These are phyloP conservation scores for Puccinia novopanici DNA, from an alignment of 1,284 basidiomycete genomes.

Conservation along the genomic window DNA sequence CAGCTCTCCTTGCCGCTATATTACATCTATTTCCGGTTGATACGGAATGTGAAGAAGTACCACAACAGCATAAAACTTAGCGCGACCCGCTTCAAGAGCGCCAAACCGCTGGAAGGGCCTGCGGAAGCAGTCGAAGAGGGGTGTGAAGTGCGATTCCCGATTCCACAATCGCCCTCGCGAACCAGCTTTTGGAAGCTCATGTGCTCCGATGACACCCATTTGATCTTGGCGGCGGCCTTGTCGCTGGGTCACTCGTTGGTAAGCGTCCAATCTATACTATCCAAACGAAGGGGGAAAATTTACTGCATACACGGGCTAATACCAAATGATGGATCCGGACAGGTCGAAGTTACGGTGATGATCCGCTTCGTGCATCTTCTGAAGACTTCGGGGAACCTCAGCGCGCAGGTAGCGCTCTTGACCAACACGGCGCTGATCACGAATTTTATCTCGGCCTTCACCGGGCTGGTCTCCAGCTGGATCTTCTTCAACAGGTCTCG, in stretches of 20 bases:
- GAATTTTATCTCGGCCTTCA: background rate
- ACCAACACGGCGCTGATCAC: background rate
- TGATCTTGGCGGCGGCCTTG: conserved; percentile 4
- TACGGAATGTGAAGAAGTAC: background rate
- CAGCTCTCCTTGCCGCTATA: conserved; percentile 12
- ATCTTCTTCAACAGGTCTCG: conserved; percentile 11
- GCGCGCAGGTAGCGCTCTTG: background rate
- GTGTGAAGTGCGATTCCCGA: background rate
- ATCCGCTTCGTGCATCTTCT: background rate
- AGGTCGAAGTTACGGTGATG: background rate
- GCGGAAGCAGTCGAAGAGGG: background rate
- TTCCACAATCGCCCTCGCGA: background rate
- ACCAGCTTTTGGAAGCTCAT: background rate
- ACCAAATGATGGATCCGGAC: background rate
- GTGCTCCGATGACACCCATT: background rate
- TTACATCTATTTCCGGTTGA: background rate
- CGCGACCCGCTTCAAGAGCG: background rate
- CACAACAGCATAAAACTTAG: background rate
- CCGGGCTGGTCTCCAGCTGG: background rate
- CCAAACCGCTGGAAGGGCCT: background rate
- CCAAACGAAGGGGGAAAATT: too few relatives aligned
- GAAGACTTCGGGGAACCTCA: conserved; percentile 3
- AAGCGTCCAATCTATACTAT: background rate
- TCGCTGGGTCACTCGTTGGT: background rate
- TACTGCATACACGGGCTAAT: background rate